These are phyloP conservation scores for Smittium culicis DNA, from an alignment of 371 early-diverging fungal species.

Conservation along the genomic window DNA sequence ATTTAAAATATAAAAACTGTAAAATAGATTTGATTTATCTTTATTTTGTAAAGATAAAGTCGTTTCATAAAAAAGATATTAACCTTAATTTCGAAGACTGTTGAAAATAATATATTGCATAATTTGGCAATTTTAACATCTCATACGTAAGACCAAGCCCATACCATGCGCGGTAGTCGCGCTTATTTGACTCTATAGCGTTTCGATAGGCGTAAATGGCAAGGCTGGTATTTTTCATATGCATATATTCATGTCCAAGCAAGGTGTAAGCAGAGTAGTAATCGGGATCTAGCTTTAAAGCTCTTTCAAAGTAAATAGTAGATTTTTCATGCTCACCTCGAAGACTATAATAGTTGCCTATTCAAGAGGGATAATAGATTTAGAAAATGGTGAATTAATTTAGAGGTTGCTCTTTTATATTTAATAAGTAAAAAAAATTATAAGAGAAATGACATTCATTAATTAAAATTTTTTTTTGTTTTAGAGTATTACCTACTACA, in stretches of 20 bases:
- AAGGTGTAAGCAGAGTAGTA: constrained; percentile 80
- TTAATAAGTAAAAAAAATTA: too few species aligned
- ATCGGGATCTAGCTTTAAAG: constrained; percentile 54
- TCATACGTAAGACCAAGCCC: constrained; percentile 86
- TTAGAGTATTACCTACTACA: constrained; percentile 43
- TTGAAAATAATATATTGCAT: constrained; percentile 72
- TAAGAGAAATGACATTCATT: too few species aligned
- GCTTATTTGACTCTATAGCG: constrained; percentile 54
- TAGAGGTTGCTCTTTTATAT: too few species aligned
- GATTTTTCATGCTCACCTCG: constrained; percentile 71
- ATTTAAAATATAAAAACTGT: too few species aligned
- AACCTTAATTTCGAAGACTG: constrained; percentile 55
- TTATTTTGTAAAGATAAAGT: too few species aligned
- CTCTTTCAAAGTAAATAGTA: constrained; percentile 68
- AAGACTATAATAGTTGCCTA: constrained; percentile 81
- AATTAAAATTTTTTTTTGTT: constrained; percentile 11
- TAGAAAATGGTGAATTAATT: too few species aligned
- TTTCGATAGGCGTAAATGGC: constrained; percentile 82
- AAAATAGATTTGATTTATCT: too few species aligned
- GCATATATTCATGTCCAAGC: constrained; percentile 91
- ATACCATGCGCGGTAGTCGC: constrained; percentile 88
- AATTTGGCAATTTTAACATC: constrained; percentile 59
- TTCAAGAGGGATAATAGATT: too few species aligned
- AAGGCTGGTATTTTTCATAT: constrained; percentile 69
- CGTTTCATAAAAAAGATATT: neutral